phyloP scores from a whole-genome alignment of 192 early-diverging fungal genomes.

The Cetraspora pellucida region DNA sequence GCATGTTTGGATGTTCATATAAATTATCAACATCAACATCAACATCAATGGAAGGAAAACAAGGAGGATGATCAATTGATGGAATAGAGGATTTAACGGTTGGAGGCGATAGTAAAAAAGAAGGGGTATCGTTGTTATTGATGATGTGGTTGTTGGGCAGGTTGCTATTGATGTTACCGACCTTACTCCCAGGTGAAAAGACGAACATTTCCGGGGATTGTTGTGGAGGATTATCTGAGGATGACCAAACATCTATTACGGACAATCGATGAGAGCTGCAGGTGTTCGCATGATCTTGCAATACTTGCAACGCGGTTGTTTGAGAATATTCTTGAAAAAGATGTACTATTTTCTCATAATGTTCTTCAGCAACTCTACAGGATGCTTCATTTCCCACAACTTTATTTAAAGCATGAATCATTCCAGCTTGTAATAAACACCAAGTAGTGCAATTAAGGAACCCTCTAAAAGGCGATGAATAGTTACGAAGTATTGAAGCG shows the following conservation, averaged over 20 bases:
- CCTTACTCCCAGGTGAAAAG: slow-evolving; percentile 7
- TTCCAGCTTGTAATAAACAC: slow-evolving; percentile 31
- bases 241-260: slow-evolving; percentile 15
- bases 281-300: slow-evolving; percentile 22
- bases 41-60: too few species aligned
- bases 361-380: slow-evolving; percentile 1
- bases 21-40: neutral
- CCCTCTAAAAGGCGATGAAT: slow-evolving; percentile 3
- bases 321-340: slow-evolving; percentile 3
- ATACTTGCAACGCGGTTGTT: slow-evolving; percentile 9
- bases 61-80: neutral
- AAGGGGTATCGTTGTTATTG: neutral
- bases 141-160: neutral
- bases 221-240: neutral
- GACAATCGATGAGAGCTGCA: slow-evolving; percentile 19
- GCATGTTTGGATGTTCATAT: neutral
- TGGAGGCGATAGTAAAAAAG: neutral
- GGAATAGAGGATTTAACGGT: neutral
- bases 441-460: slow-evolving; percentile 30
- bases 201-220: neutral
- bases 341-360: slow-evolving; percentile 13
- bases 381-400: neutral
- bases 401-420: slow-evolving; percentile 25
- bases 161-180: slow-evolving; percentile 11
- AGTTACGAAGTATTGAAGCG: neutral